phyloP scores from a whole-genome alignment of 1,284 basidiomycete species.

The Leccinum fallax region DNA sequence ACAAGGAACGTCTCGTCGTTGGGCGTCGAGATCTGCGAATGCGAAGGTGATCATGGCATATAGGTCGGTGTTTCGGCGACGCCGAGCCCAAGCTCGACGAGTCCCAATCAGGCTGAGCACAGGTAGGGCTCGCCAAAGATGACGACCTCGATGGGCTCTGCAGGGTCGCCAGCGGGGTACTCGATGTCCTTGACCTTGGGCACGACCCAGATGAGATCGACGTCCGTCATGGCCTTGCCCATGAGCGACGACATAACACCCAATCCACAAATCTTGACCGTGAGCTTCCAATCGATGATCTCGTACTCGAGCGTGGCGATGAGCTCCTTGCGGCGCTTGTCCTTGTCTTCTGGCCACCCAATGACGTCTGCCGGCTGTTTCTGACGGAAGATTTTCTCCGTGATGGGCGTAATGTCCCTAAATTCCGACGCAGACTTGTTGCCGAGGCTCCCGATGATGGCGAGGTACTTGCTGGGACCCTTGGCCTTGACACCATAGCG shows the following conservation, averaged over 20 bases:
- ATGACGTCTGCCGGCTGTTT: constrained; percentile 68
- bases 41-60: constrained; percentile 42
- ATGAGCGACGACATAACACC: constrained; percentile 96
- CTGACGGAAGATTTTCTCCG: constrained; percentile 66
- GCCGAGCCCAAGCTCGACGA: constrained; percentile 38
- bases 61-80: constrained; percentile 35
- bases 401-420: constrained; percentile 54
- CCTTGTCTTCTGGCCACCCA: constrained; percentile 90
- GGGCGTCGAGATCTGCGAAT: constrained; percentile 48
- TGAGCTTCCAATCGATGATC: constrained; percentile 94
- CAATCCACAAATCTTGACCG: constrained; percentile 95
- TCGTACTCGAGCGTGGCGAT: constrained; percentile 94
- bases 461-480: constrained; percentile 71
- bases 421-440: constrained; percentile 68
- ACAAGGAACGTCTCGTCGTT: constrained; percentile 37
- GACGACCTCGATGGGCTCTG: constrained; percentile 91
- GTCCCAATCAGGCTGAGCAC: constrained; percentile 57
- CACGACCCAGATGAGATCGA: constrained; percentile 89
- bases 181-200: constrained; percentile 94
- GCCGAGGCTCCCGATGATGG: constrained; percentile 66
- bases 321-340: constrained; percentile 86
- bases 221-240: constrained; percentile 96
- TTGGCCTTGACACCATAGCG: constrained; percentile 81
- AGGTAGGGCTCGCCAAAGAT: constrained; percentile 94
- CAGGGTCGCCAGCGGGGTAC: constrained; percentile 87